These are phyloP conservation scores for Cymodocea nodosa DNA, from an alignment of 116 monocot species.

Conservation along the genomic window DNA sequence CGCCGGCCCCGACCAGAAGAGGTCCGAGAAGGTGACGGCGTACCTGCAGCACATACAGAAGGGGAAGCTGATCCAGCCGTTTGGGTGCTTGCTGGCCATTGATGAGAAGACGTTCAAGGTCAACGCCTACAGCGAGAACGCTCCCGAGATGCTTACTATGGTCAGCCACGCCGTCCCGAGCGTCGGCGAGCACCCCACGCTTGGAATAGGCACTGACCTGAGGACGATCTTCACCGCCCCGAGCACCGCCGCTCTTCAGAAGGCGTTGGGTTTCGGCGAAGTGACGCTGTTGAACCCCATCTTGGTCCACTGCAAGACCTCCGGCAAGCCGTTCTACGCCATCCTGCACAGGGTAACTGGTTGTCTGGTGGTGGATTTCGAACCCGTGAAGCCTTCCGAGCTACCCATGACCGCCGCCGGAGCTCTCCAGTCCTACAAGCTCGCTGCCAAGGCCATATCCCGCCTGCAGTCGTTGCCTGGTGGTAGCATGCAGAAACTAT, in stretches of 20 bases:
- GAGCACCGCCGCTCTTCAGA: slow-evolving; percentile 51
- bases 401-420: slow-evolving; percentile 79
- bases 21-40: slow-evolving; percentile 38
- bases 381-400: slow-evolving; percentile 84
- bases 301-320: slow-evolving; percentile 65
- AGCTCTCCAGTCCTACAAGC: slow-evolving; percentile 79
- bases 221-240: slow-evolving; percentile 53
- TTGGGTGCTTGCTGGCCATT: slow-evolving; percentile 71
- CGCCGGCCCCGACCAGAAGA: slow-evolving; percentile 2
- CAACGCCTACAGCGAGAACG: slow-evolving; percentile 75
- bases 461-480: slow-evolving; percentile 71
- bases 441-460: slow-evolving; percentile 85
- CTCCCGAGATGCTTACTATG: slow-evolving; percentile 81
- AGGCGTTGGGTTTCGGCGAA: slow-evolving; percentile 61
- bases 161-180: slow-evolving; percentile 75
- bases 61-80: slow-evolving; percentile 72
- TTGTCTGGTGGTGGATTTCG: slow-evolving; percentile 63
- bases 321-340: slow-evolving; percentile 87
- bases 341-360: slow-evolving; percentile 62
- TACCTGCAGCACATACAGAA: slow-evolving; percentile 72
- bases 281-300: slow-evolving; percentile 86
- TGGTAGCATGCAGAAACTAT: slow-evolving; percentile 63
- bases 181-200: slow-evolving; percentile 53
- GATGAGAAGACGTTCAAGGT: slow-evolving; percentile 45
- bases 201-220: slow-evolving; percentile 57